phyloP scores from a whole-genome alignment of 371 early-diverging fungal genomes.

The Mucor sp. region DNA sequence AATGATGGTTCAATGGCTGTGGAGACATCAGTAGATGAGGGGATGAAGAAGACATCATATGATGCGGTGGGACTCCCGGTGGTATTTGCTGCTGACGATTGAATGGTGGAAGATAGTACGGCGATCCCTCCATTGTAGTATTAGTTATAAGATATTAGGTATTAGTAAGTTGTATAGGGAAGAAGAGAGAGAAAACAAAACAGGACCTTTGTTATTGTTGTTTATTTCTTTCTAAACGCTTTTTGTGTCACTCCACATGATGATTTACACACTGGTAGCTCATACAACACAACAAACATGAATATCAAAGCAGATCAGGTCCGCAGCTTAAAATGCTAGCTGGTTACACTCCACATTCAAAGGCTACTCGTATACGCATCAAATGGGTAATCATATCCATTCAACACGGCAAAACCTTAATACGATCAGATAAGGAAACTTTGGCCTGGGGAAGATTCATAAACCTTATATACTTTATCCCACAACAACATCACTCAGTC shows the following conservation, averaged over 20 bases:
- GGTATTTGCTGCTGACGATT: background rate
- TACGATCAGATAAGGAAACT: background rate
- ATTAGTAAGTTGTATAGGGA: background rate
- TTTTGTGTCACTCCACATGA: slow-evolving; percentile 4
- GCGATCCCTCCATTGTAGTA: background rate
- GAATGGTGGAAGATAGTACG: background rate
- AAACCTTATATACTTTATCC: background rate
- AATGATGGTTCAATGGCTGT: background rate
- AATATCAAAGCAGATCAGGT: background rate
- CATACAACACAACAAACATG: background rate
- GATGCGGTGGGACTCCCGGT: background rate
- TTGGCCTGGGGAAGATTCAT: background rate
- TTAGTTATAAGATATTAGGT: background rate
- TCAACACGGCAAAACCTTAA: no score
- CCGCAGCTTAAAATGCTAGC: background rate
- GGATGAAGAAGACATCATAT: background rate
- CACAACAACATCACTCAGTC: no score
- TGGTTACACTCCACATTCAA: no score
- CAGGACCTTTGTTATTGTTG: background rate
- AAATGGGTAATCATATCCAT: no score
- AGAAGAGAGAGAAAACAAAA: background rate
- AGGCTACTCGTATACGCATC: no score
- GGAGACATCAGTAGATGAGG: slow-evolving; percentile 2
- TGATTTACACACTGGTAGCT: background rate
- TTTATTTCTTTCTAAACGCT: background rate